A percentile compares a stretch with the other conserved stretches of the same genome.
Evolutionary conservation across 129 eudicot genomes (phyloP).

Genomic region (Flaveria trinervia): DNA sequence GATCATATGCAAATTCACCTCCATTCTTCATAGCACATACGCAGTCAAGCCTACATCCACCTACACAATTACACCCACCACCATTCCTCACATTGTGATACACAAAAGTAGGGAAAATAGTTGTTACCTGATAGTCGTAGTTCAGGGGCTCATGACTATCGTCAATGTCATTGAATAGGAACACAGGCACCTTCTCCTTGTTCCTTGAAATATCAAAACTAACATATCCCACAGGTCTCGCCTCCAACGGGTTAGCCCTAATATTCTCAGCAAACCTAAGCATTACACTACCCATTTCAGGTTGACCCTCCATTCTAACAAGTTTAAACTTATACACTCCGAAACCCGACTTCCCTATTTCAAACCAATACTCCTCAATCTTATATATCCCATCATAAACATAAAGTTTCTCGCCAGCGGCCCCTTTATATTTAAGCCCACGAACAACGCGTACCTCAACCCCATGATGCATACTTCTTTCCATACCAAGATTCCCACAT

Average conservation of each 20-base stretch:
- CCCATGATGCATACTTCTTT: conserved; percentile 16
- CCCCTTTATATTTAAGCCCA: conserved; percentile 1
- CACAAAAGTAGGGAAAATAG: conserved; percentile 19
- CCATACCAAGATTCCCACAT: conserved; percentile 20
- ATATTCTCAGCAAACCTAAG: conserved; percentile 13
- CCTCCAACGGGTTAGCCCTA: neutral
- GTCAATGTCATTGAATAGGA: conserved; percentile 18
- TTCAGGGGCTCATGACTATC: conserved; percentile 17
- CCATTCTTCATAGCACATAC: conserved; percentile 15
- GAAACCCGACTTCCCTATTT: conserved; percentile 14
- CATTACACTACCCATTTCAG: conserved; percentile 16
- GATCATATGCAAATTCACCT: conserved; percentile 2
- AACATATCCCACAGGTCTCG: conserved; percentile 12
- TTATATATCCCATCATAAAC: conserved; percentile 20
- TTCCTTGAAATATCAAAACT: conserved; percentile 11
- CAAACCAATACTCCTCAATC: conserved; percentile 4
- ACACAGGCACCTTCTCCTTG: conserved; percentile 9
- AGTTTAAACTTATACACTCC: conserved; percentile 13
- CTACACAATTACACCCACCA: conserved; percentile 16
- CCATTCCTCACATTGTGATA: conserved; percentile 4
- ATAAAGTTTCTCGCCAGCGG: neutral
- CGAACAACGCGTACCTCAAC: conserved; percentile 18
- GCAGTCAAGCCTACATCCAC: conserved; percentile 3
- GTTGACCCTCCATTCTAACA: conserved; percentile 15
- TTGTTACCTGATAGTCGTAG: conserved; percentile 7